phyloP scores from a whole-genome alignment of 2,329 filamentous ascomycete genomes.

The Colletotrichum lindemuthianum region DNA sequence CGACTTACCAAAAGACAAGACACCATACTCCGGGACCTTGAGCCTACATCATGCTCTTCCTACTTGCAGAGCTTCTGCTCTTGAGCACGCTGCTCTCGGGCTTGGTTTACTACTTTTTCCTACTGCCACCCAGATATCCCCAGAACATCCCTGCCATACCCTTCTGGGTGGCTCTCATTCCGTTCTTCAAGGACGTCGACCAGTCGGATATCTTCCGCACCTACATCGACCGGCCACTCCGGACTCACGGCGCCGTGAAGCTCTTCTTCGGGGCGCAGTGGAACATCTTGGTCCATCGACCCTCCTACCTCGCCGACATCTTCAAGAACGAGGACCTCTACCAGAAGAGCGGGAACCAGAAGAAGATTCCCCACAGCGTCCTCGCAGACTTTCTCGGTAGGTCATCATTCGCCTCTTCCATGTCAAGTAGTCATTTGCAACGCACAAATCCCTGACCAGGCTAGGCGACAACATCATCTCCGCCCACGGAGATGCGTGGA shows the following conservation, averaged over 20 bases:
- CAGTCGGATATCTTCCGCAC: slow-evolving; percentile 51
- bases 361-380: slow-evolving; percentile 52
- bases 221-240: slow-evolving; percentile 51
- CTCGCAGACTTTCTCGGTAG: slow-evolving; percentile 46
- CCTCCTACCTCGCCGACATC: slow-evolving; percentile 53
- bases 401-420: background rate
- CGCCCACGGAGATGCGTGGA: slow-evolving; percentile 49
- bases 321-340: slow-evolving; percentile 46
- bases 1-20: background rate
- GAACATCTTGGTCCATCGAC: slow-evolving; percentile 58
- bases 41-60: slow-evolving; percentile 14
- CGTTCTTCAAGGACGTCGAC: slow-evolving; percentile 54
- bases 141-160: slow-evolving; percentile 54
- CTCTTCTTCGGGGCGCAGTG: slow-evolving; percentile 60
- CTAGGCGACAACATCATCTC: slow-evolving; percentile 53
- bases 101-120: slow-evolving; percentile 33
- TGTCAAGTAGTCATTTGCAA: background rate
- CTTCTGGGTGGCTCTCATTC: slow-evolving; percentile 54
- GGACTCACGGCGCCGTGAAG: slow-evolving; percentile 55
- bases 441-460: background rate
- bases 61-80: slow-evolving; percentile 22
- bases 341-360: slow-evolving; percentile 52
- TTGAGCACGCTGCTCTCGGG: slow-evolving; percentile 12
- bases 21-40: background rate
- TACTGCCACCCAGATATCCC: slow-evolving; percentile 41